A percentile compares a stretch with the other conserved stretches of the same genome.
phyloP scores from a whole-genome alignment of 2,329 filamentous ascomycete genomes.

The Venturia nashicola region DNA sequence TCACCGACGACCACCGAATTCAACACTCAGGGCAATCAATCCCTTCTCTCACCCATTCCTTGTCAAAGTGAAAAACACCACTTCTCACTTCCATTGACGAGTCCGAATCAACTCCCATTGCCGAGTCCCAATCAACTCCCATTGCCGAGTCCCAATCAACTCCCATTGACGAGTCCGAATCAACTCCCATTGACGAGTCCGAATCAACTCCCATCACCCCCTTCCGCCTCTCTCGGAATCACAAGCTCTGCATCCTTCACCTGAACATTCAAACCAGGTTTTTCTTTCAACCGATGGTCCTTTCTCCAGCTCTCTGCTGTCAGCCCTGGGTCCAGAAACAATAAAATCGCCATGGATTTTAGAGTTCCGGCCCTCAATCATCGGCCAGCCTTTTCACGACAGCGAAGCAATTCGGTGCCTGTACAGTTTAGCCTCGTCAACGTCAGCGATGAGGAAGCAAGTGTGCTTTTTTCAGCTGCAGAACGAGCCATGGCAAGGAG shows the following conservation, averaged over 20 bases:
- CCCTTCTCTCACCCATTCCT: background rate
- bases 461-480: constrained; percentile 9
- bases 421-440: constrained; percentile 2
- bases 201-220: background rate
- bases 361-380: background rate
- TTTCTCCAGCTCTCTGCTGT: too few relatives aligned
- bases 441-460: constrained; percentile 5
- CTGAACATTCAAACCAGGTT: background rate
- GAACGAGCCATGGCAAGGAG: constrained; percentile 7
- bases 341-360: background rate
- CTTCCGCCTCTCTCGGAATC: background rate
- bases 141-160: too few relatives aligned
- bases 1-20: background rate
- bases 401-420: constrained; percentile 10
- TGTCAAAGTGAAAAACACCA: background rate
- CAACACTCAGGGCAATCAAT: too few relatives aligned
- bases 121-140: background rate
- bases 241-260: background rate
- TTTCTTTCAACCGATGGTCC: background rate
- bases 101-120: background rate
- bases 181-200: too few relatives aligned
- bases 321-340: background rate
- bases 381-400: constrained; percentile 6
- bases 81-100: background rate
- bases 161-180: background rate